Conservation (phyloP, 2,329 filamentous ascomycete species). For the Salinomyces thailandicus region DNA sequence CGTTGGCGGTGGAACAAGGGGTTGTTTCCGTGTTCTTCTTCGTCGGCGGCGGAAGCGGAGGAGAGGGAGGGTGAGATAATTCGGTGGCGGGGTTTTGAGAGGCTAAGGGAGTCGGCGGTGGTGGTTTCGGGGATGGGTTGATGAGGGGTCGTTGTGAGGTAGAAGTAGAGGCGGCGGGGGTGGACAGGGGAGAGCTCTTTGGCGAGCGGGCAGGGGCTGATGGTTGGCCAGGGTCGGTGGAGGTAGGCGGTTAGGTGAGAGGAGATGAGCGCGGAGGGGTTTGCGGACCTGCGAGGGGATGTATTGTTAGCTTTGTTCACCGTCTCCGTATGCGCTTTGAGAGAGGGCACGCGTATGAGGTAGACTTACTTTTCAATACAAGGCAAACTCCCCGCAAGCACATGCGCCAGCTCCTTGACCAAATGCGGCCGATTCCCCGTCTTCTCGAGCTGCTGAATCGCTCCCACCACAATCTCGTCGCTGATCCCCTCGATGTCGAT, state of each 20-base stretch:
- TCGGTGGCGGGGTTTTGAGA: conserved; percentile 35
- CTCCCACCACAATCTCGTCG: conserved; percentile 88
- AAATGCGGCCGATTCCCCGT: conserved; percentile 88
- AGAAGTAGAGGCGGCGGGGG: conserved; percentile 92
- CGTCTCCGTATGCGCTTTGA: no score
- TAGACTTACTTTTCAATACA: conserved; percentile 80
- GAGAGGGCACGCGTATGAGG: no score
- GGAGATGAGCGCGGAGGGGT: conserved; percentile 88
- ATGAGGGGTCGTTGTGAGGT: conserved; percentile 76
- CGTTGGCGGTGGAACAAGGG: conserved; percentile 49
- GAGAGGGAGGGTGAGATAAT: conserved; percentile 81
- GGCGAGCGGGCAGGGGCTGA: conserved; percentile 73
- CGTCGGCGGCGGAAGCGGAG: conserved; percentile 60
- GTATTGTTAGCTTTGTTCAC: conserved; percentile 19
- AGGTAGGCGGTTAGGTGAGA: conserved; percentile 83
- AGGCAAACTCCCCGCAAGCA: conserved; percentile 64
- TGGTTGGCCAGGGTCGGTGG: conserved; percentile 70
- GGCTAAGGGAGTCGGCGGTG: no score
- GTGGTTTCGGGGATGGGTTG: conserved; percentile 62
- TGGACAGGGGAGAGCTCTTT: conserved; percentile 90
- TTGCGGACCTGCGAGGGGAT: conserved; percentile 73
- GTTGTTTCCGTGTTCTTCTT: no score
- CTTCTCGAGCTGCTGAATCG: conserved; percentile 77
- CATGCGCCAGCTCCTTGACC: conserved; percentile 80
- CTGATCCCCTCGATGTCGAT: conserved; percentile 77